A percentile compares a stretch with the other conserved stretches of the same genome.
These are phyloP conservation scores for Candida endomychidarum DNA, from an alignment of 805 yeast genomes.

Conservation along the genomic window DNA sequence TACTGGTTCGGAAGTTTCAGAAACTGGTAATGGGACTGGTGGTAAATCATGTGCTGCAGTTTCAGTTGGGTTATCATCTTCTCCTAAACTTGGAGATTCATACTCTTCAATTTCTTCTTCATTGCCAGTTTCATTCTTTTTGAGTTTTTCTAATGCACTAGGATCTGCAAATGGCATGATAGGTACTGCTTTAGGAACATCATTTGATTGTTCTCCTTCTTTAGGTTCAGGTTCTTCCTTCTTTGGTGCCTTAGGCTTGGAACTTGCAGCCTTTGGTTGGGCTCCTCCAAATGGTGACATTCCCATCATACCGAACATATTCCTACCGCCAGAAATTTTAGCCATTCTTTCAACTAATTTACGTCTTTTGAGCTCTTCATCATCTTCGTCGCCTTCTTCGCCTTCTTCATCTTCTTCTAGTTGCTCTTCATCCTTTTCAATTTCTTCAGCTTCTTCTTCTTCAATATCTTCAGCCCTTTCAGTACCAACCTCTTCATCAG, in stretches of 20 bases:
- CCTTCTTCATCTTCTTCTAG: constrained; percentile 48
- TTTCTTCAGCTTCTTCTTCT: constrained; percentile 13
- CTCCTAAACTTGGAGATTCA: constrained; percentile 15
- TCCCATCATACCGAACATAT: constrained; percentile 75
- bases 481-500: constrained; percentile 12
- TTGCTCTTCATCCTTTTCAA: constrained; percentile 29
- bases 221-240: constrained; percentile 22
- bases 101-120: constrained; percentile 3
- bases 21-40: constrained; percentile 8
- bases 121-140: not conserved
- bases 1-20: constrained; percentile 1
- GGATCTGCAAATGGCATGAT: constrained; percentile 17
- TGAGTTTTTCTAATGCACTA: constrained; percentile 26
- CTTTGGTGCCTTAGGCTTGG: constrained; percentile 14
- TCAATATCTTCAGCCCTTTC: constrained; percentile 11
- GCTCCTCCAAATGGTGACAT: constrained; percentile 39
- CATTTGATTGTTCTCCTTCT: constrained; percentile 21
- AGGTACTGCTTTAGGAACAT: constrained; percentile 16
- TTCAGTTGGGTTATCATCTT: constrained; percentile 15
- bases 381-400: constrained; percentile 61
- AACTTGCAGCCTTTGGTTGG: constrained; percentile 16
- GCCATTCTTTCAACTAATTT: constrained; percentile 93
- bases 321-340: constrained; percentile 83
- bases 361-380: constrained; percentile 71
- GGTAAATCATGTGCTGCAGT: constrained; percentile 3